Conservation (phyloP, 148 eudicot species). For the Rhododendron kiyosumense region DNA sequence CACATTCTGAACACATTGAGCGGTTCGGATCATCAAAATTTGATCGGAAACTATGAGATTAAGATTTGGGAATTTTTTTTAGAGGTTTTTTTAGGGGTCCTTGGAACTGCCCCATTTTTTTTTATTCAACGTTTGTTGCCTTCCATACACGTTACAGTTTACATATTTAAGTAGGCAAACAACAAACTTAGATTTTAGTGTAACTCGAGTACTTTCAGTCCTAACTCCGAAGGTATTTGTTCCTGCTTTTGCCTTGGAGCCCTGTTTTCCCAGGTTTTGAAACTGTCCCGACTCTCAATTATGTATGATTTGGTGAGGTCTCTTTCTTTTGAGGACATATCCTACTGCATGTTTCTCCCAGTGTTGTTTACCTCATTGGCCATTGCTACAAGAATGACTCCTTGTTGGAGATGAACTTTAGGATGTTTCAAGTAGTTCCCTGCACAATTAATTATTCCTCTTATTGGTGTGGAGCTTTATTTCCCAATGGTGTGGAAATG, state of each 20-base stretch:
- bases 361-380: neutral
- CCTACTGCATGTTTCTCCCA: neutral
- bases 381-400: neutral
- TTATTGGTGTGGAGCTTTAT: neutral
- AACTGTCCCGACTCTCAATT: neutral
- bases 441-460: neutral
- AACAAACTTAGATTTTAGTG: neutral
- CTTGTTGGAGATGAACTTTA: neutral
- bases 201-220: neutral
- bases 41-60: too few species aligned
- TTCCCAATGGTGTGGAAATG: neutral
- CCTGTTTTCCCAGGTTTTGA: neutral
- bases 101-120: too few species aligned
- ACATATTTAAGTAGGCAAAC: neutral
- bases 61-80: too few species aligned
- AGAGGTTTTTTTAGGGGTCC: too few species aligned
- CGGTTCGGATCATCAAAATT: too few species aligned
- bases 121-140: neutral
- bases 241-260: neutral
- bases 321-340: neutral
- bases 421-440: neutral
- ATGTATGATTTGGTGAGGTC: neutral
- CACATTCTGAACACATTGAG: too few species aligned
- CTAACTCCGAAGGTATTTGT: neutral
- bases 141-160: neutral